Conservation (phyloP, 169 alveolate genomes). For the Eimeria brunetti region DNA sequence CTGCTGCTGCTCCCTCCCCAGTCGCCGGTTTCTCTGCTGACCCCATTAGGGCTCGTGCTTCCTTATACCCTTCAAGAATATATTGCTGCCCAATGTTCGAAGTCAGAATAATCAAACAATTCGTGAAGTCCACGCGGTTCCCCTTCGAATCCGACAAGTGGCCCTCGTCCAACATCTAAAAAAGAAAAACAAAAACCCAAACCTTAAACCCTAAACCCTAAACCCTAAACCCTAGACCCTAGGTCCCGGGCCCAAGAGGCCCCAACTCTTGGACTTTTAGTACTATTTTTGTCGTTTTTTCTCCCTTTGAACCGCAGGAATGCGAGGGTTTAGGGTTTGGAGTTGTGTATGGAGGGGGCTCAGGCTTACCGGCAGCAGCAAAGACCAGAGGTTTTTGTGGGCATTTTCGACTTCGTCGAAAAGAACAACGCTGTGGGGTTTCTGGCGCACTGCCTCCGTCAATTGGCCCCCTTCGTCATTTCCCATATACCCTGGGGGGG, state of each 20-base stretch:
- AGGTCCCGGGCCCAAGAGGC: too few species aligned
- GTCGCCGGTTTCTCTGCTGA: not conserved
- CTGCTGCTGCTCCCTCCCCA: not conserved
- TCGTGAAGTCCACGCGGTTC: constrained; percentile 91
- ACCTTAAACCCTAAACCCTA: not conserved
- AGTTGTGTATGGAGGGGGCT: too few species aligned
- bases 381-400: constrained; percentile 75
- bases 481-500: constrained; percentile 96
- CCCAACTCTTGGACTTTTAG: too few species aligned
- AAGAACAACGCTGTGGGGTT: constrained; percentile 93
- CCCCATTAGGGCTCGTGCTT: constrained; percentile 27
- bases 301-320: too few species aligned
- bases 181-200: not conserved
- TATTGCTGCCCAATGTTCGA: constrained; percentile 91
- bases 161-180: constrained; percentile 90
- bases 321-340: too few species aligned
- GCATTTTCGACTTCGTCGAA: constrained; percentile 92
- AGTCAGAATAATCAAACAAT: constrained; percentile 90
- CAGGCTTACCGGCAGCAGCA: constrained; percentile 58
- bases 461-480: constrained; percentile 94
- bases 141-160: constrained; percentile 93
- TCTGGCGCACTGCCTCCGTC: constrained; percentile 94
- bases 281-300: too few species aligned
- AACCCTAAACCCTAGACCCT: not conserved
- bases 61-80: constrained; percentile 63